phyloP scores from a whole-genome alignment of 2,329 filamentous ascomycete genomes.

The Emmonsiellopsis sp. region DNA sequence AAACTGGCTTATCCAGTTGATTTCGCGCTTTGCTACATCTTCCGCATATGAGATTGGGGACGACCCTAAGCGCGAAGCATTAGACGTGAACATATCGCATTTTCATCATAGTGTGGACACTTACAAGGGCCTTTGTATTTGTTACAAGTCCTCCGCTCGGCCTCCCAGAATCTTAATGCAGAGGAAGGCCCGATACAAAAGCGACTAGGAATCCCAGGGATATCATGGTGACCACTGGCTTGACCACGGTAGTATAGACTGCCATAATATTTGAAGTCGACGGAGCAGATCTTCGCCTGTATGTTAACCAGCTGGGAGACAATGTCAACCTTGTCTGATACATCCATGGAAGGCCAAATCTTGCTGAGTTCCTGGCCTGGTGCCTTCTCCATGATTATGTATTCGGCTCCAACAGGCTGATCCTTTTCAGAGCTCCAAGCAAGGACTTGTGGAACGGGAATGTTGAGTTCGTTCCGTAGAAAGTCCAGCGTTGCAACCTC shows the following conservation, averaged over 20 bases:
- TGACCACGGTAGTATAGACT: no score
- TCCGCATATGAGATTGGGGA: no score
- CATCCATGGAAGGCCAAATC: slow-evolving; percentile 22
- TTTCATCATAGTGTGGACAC: slow-evolving; percentile 21
- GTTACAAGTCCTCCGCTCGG: no score
- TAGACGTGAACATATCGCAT: slow-evolving; percentile 24
- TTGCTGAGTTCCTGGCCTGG: slow-evolving; percentile 18
- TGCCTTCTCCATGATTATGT: slow-evolving; percentile 22
- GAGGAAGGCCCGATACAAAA: not conserved
- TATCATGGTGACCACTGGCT: no score
- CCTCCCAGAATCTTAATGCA: no score
- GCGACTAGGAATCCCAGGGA: not conserved
- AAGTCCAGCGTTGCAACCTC: slow-evolving; percentile 30
- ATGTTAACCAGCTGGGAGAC: slow-evolving; percentile 13
- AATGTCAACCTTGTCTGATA: slow-evolving; percentile 20
- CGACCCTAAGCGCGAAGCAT: no score
- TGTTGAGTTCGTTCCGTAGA: no score
- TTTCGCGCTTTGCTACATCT: slow-evolving; percentile 25
- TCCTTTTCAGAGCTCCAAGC: slow-evolving; percentile 10
- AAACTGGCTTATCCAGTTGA: slow-evolving; percentile 25
- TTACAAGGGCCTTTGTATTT: not conserved
- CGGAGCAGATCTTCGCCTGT: slow-evolving; percentile 11
- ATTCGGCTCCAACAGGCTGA: slow-evolving; percentile 19
- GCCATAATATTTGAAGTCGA: slow-evolving; percentile 7
- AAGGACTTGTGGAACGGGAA: slow-evolving; percentile 11